Evolutionary conservation across 2,329 filamentous ascomycete genomes (phyloP).

Genomic region (Macrophomina tecta): DNA sequence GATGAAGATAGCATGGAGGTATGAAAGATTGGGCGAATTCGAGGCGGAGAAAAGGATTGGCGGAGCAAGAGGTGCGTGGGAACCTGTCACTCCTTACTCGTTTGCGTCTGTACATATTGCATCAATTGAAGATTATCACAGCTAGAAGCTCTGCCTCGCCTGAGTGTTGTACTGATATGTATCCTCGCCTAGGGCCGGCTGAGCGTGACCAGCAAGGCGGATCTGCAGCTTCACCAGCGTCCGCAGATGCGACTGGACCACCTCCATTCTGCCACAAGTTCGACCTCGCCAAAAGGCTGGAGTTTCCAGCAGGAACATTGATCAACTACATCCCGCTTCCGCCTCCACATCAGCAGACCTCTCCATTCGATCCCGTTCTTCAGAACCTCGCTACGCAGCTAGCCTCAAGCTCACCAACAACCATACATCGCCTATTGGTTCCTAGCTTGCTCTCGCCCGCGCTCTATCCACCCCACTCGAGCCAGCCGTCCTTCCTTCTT

Average conservation of each 20-base stretch:
- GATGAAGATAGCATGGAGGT: conserved; percentile 99
- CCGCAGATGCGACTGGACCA: conserved; percentile 33
- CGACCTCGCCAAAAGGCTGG: conserved; percentile 58
- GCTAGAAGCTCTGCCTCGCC: background rate
- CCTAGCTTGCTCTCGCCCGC: conserved; percentile 87
- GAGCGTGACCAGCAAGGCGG: conserved; percentile 7
- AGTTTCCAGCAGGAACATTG: conserved; percentile 46
- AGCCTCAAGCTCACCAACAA: conserved; percentile 56
- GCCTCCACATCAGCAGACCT: conserved; percentile 63
- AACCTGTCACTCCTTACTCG: conserved; percentile 3
- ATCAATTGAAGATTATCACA: conserved; percentile 7
- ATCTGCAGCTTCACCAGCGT: conserved; percentile 3
- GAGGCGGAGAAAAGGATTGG: conserved; percentile 55
- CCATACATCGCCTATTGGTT: conserved; percentile 81
- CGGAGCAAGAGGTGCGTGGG: conserved; percentile 65
- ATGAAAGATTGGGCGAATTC: conserved; percentile 80
- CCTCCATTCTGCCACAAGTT: conserved; percentile 57
- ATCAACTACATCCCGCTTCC: conserved; percentile 63
- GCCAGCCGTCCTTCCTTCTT: conserved; percentile 74
- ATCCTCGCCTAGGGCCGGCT: conserved; percentile 22
- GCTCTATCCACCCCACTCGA: conserved; percentile 73
- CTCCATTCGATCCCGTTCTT: conserved; percentile 70
- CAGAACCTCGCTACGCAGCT: conserved; percentile 61
- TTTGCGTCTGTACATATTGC: conserved; percentile 29
- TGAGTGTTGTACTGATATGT: conserved; percentile 30